phyloP scores from a whole-genome alignment of 2,329 filamentous ascomycete species.

The Scedosporium minutisporum region DNA sequence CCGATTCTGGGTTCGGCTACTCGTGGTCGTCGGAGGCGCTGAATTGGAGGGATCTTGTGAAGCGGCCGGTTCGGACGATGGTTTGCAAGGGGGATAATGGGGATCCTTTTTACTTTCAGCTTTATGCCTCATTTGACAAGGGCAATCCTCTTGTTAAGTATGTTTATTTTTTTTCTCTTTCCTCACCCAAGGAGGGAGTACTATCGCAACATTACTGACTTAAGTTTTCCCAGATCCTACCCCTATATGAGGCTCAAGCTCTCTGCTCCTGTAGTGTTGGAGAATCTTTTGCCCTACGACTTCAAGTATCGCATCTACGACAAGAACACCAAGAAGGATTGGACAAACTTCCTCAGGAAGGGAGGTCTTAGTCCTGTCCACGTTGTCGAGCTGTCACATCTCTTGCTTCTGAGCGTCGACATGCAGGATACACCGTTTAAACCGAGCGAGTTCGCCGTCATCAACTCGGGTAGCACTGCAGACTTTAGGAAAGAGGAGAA shows the following conservation, averaged over 20 bases:
- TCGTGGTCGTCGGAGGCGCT: conserved; percentile 84
- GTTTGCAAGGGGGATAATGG: conserved; percentile 80
- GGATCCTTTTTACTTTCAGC: conserved; percentile 93
- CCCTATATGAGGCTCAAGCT: conserved; percentile 91
- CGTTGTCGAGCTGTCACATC: conserved; percentile 89
- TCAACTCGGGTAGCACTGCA: conserved; percentile 79
- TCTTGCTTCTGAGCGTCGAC: conserved; percentile 85
- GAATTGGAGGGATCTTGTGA: conserved; percentile 87
- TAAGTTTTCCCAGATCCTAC: conserved; percentile 54
- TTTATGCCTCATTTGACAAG: conserved; percentile 76
- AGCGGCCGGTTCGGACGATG: conserved; percentile 74
- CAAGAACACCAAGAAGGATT: conserved; percentile 96
- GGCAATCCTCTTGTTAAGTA: conserved; percentile 71
- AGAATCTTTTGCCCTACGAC: conserved; percentile 91
- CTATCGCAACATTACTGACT: conserved; percentile 10
- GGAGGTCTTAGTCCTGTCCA: conserved; percentile 95
- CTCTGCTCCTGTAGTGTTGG: conserved; percentile 84
- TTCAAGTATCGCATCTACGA: conserved; percentile 99
- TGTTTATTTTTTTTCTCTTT: conserved; percentile 16
- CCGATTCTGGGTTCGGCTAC: conserved; percentile 94
- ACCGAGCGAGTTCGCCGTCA: conserved; percentile 91
- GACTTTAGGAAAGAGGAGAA: conserved; percentile 80
- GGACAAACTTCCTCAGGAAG: conserved; percentile 96
- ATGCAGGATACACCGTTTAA: conserved; percentile 96
- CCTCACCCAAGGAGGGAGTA: neutral